These are phyloP conservation scores for Talaromyces sp. DNA, from an alignment of 2,329 filamentous ascomycete species.

Conservation along the genomic window DNA sequence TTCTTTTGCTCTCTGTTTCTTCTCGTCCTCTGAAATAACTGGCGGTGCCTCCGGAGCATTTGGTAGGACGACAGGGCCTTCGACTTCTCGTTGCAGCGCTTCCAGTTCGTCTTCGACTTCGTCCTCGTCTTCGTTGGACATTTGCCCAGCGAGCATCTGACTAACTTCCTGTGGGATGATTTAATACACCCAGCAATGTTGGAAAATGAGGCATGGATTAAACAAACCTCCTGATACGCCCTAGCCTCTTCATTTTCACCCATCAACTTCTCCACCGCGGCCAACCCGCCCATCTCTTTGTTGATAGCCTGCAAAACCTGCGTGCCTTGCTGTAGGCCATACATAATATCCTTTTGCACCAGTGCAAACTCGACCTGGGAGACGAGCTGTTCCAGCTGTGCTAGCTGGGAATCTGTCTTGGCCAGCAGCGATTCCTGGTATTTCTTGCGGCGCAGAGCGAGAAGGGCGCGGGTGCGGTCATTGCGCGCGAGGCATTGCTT, in stretches of 20 bases:
- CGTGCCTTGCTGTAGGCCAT: constrained; percentile 87
- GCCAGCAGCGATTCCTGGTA: constrained; percentile 87
- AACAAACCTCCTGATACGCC: constrained; percentile 75
- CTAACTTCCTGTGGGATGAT: constrained; percentile 67
- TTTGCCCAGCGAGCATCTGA: constrained; percentile 80
- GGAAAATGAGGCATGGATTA: neutral
- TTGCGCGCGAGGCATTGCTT: constrained; percentile 73
- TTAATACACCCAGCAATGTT: neutral
- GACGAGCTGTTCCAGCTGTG: constrained; percentile 84
- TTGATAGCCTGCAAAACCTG: constrained; percentile 86
- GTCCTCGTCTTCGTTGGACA: constrained; percentile 93
- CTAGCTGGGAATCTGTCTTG: constrained; percentile 91
- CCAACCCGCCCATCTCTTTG: constrained; percentile 90
- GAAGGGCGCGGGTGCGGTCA: constrained; percentile 75
- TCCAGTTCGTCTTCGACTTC: constrained; percentile 95
- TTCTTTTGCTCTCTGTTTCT: constrained; percentile 26
- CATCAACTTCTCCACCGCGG: constrained; percentile 92
- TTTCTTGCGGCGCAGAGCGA: constrained; percentile 90
- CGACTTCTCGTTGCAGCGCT: constrained; percentile 65
- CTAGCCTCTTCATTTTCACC: constrained; percentile 85
- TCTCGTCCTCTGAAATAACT: constrained; percentile 23
- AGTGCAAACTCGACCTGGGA: constrained; percentile 90
- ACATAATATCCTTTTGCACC: constrained; percentile 94
- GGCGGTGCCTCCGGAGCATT: constrained; percentile 32
- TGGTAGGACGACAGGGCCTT: constrained; percentile 30